Evolutionary conservation across 495 filamentous ascomycete species (phyloP), one percentile per base, ranked within the genome.

Genomic region (Hypomontagnella submonticulosa): DNA sequence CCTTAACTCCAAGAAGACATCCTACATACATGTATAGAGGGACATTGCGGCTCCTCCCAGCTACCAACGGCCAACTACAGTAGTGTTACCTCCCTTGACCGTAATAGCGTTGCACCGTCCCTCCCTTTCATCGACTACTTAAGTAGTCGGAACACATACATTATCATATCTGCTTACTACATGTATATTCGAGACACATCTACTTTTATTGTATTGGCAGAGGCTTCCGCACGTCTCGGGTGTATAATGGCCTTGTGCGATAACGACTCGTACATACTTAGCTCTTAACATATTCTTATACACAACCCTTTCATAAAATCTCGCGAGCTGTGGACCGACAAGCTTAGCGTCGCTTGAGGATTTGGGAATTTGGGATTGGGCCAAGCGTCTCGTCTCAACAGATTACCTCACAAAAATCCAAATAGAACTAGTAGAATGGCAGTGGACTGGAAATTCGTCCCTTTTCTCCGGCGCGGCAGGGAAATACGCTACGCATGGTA

Each of bases 401-500:
- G 42, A 63, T 63, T 67, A 63, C 54, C 48, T 68, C 13, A 68
- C 42, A 41, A 41, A 63, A 55, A 63, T 59, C 19, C 16, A 34
- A 59, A 40, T 51, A 20, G 47, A 61, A 43, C 33, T 41, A 46
- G 23, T 33, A 23, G 16, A 43, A 33, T 33, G 33, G 4, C 6
- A 15, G 36, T 44, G 30, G 46, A 33, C 23, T 62, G 58, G 64
- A 62, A 62, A 13, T 46, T 62, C 58, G 64, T 63, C 65, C 64
- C 65, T 68, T 68, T 68, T 56, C 59, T 57, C 65, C 65, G 65
- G 65, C 49, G 43, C 59, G 54, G 48, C 65, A 59, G 48, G 64
- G 57, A 57, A 46, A 37, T 36, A 38, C 36, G 38, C 57, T 42
- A 60, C 20, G 36, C 50, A 34, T 9, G 30, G 34, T 38, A 62